phyloP scores from a whole-genome alignment of 106 monocot genomes.

The Posidonia australis region DNA sequence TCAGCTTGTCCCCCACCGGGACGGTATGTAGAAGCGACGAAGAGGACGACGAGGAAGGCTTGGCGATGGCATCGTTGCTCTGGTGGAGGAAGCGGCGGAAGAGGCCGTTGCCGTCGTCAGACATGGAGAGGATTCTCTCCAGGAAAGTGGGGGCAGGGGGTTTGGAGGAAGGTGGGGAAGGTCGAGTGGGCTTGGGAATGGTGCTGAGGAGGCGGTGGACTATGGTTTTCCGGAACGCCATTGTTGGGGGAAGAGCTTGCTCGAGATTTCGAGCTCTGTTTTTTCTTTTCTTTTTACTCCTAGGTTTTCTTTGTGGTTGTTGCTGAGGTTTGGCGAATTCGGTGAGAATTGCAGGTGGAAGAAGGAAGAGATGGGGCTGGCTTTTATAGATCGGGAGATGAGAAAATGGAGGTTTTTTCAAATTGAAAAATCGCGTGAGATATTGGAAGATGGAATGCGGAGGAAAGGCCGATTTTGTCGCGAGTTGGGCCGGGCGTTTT shows the following conservation, averaged over 20 bases:
- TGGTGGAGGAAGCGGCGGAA: slow-evolving; percentile 17
- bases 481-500: too few relatives aligned
- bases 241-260: not conserved
- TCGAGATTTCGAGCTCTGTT: too few relatives aligned
- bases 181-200: not conserved
- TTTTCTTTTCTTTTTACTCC: too few relatives aligned
- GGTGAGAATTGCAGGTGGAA: too few relatives aligned
- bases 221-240: slow-evolving; percentile 16
- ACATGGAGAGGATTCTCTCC: not conserved
- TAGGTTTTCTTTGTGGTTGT: too few relatives aligned
- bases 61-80: not conserved
- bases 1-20: slow-evolving; percentile 7
- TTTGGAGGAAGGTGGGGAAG: not conserved
- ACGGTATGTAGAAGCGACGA: not conserved
- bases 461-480: too few relatives aligned
- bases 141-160: not conserved
- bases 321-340: too few relatives aligned
- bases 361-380: too few relatives aligned
- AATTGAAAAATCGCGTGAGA: too few relatives aligned
- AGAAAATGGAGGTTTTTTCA: too few relatives aligned
- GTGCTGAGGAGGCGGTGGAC: slow-evolving; percentile 1
- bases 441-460: too few relatives aligned
- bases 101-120: not conserved
- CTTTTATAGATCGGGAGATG: too few relatives aligned
- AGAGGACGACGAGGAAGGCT: not conserved